Conservation (phyloP, 108 stramenopile species). For the Cyclotella distinguenda region DNA sequence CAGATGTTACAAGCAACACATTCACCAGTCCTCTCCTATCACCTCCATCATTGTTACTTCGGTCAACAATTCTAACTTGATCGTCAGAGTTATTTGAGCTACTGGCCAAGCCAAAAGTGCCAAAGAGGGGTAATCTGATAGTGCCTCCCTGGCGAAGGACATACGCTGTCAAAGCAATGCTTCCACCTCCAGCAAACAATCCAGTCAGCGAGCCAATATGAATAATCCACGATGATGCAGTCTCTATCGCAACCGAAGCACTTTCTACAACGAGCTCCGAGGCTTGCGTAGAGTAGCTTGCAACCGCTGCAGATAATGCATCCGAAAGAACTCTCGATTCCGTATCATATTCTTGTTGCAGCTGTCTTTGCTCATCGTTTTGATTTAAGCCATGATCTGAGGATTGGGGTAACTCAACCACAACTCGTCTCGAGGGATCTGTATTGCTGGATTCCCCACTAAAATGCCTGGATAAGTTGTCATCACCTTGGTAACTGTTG, state of each 20-base stretch:
- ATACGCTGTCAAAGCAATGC: conserved; percentile 20
- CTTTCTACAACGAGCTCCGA: conserved; percentile 17
- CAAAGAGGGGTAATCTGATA: not conserved
- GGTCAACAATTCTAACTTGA: not conserved
- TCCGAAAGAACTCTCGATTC: conserved; percentile 43
- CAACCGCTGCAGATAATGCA: conserved; percentile 29
- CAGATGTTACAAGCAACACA: conserved; percentile 41
- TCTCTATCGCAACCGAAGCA: conserved; percentile 15
- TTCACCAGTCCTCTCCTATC: conserved; percentile 18
- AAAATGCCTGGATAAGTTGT: conserved; percentile 4
- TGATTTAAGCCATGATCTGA: conserved; percentile 7
- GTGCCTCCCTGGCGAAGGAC: not conserved
- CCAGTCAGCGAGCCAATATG: conserved; percentile 36
- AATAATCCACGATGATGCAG: conserved; percentile 35
- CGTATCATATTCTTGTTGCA: conserved; percentile 36
- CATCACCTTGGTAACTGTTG: not conserved
- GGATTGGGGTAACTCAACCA: conserved; percentile 28
- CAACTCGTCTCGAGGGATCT: conserved; percentile 16
- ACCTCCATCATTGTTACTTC: conserved; percentile 1
- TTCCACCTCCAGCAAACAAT: conserved; percentile 38
- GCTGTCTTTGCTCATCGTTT: conserved; percentile 24
- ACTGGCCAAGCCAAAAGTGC: not conserved
- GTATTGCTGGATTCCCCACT: no score
- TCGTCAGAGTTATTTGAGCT: not conserved
- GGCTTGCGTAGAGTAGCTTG: conserved; percentile 39